A percentile compares a stretch with the other conserved stretches of the same genome.
Conservation (phyloP, 2,329 filamentous ascomycete species). For the Aspergillus sclerotialis region DNA sequence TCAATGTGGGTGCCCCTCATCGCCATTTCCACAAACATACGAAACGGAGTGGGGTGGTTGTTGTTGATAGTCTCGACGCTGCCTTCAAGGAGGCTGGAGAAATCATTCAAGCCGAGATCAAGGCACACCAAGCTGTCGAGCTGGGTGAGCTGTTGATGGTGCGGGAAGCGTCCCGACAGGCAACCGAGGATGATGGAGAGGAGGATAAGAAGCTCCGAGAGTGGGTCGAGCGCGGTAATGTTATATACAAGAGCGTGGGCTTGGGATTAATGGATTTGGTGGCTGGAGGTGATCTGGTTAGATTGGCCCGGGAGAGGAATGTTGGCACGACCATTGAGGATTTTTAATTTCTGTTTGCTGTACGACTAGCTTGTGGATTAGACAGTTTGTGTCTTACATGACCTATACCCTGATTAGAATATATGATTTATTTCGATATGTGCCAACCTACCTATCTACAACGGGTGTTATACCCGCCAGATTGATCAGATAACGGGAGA, state of each 20-base stretch:
- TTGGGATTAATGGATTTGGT: conserved; percentile 63
- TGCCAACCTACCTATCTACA: too few relatives aligned
- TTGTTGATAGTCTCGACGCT: conserved; percentile 66
- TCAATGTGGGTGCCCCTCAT: conserved; percentile 38
- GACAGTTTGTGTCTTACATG: background rate
- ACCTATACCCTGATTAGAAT: too few relatives aligned
- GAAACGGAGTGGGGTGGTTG: conserved; percentile 51
- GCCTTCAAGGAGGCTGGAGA: conserved; percentile 81
- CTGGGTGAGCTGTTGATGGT: conserved; percentile 72
- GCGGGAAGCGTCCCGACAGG: conserved; percentile 42
- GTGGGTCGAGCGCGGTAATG: conserved; percentile 57
- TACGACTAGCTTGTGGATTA: background rate
- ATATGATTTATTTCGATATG: too few relatives aligned
- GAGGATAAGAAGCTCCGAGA: conserved; percentile 43
- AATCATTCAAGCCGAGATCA: conserved; percentile 69
- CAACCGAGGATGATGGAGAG: conserved; percentile 27
- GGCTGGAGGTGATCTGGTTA: conserved; percentile 52
- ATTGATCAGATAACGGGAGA: conserved; percentile 1
- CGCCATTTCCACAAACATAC: conserved; percentile 46
- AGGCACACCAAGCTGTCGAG: conserved; percentile 72
- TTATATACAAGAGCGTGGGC: conserved; percentile 65
- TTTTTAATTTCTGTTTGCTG: conserved; percentile 22
- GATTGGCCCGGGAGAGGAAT: conserved; percentile 48
- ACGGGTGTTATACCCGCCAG: too few relatives aligned
- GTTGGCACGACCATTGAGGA: conserved; percentile 46